Percentiles rank a stretch among this genome's conserved stretches.
Conservation (phyloP, 305 asterid species). For the Fraxinus angustifolia region DNA sequence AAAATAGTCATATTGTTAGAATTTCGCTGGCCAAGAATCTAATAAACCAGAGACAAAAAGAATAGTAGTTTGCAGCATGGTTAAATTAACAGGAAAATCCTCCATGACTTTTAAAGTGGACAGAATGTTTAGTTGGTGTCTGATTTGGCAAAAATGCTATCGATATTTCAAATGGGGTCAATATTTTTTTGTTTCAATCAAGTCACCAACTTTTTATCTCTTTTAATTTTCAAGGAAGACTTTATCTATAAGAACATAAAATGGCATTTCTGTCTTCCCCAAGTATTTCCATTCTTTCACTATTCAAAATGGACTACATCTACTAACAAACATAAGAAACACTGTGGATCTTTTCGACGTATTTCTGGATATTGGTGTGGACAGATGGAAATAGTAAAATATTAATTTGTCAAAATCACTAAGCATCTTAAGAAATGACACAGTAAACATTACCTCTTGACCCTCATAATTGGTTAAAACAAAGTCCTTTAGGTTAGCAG, state of each 20-base stretch:
- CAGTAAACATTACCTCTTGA: constrained; percentile 52
- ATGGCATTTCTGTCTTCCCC: neutral
- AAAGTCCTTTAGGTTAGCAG: constrained; percentile 75
- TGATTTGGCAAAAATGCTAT: neutral
- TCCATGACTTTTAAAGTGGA: neutral
- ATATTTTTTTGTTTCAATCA: neutral
- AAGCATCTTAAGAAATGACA: neutral
- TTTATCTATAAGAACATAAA: neutral
- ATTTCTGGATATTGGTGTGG: neutral
- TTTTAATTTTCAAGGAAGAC: neutral
- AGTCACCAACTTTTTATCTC: neutral
- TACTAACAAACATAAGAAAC: neutral
- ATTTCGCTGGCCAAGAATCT: neutral
- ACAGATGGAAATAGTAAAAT: neutral
- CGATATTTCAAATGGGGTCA: neutral
- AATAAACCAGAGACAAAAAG: neutral
- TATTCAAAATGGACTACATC: neutral
- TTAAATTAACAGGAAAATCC: neutral
- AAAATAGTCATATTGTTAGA: neutral
- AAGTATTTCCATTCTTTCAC: neutral
- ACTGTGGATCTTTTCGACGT: neutral
- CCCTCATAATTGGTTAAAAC: constrained; percentile 65
- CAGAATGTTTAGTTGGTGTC: neutral
- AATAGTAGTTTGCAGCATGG: neutral
- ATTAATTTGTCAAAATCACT: neutral